Evolutionary conservation across 2,329 filamentous ascomycete species (phyloP), one percentile per base, ranked within the genome.

Genomic region (Pestalotiopsis sp.): DNA sequence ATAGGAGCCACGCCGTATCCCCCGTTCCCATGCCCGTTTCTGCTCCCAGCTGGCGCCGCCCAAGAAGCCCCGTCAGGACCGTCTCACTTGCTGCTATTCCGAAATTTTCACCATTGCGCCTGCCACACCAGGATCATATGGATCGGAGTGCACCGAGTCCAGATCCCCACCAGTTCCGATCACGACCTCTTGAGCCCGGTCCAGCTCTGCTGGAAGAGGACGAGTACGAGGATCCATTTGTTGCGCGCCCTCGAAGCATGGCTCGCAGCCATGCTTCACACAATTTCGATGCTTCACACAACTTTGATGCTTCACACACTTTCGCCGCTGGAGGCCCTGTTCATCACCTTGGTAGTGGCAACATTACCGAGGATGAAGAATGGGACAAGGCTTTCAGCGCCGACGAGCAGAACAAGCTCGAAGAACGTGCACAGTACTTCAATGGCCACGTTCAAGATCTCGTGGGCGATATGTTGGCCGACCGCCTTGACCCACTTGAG

Each of bases 351-450:
- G 89, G 91, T 73, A 86, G 85, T 68, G 85, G 85, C 40, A 86
- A 87, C 35, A 89, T 88, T 69, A 83, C 91, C 17, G 89, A 91
- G 26, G 87, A 90, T 68, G 98, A 94, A 76, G 95, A 98, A 78
- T 99, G 96, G 96, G 94, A 97, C 75, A 92, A 92, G 75, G 89
- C 91, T 60, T 90, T 98, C 70, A 91, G 92, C 10, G 92, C 93
- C 20, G 90, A 91, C 40, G 93, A 97, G 74, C 93, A 97, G 68
- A 88, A 89, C 64, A 97, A 97, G 79, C 84, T 98, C 67, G 89
- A 92, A 71, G 89, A 90, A 65, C 89, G 94, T 61, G 93, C 92
- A 70, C 88, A 89, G 60, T 98, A 97, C 85, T 98, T 98, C 75
- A 94, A 98, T 75, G 91, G 89, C 60, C 94, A 93, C 75, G 93